These are phyloP conservation scores for Tanacetum coccineum DNA, from an alignment of 129 eudicot genomes.

Conservation along the genomic window DNA sequence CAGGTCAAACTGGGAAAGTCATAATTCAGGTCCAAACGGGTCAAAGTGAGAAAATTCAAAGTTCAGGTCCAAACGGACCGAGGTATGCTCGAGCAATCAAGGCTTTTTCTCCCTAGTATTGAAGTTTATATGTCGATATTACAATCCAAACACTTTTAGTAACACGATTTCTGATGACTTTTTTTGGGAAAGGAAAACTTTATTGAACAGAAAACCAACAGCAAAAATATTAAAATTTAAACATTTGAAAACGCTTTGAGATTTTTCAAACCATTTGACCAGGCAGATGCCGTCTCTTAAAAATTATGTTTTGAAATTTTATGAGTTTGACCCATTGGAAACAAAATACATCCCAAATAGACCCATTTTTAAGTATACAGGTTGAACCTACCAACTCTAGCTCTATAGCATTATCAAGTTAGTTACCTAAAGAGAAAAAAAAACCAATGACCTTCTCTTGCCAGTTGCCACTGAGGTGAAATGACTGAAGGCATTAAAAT, in stretches of 20 bases:
- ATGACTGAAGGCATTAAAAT: conserved; percentile 60
- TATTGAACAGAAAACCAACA: no score
- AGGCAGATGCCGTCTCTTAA: background rate
- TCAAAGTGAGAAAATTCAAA: background rate
- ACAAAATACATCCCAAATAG: background rate
- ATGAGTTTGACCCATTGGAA: background rate
- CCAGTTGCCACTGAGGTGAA: conserved; percentile 99
- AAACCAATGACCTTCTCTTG: conserved; percentile 92
- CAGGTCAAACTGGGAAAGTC: background rate
- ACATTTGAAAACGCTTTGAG: background rate
- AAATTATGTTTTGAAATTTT: no score
- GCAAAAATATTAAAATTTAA: no score
- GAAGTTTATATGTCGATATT: background rate
- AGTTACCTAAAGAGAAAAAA: conserved; percentile 81
- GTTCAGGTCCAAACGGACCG: background rate
- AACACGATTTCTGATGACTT: no score
- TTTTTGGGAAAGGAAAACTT: no score
- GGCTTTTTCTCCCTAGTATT: background rate
- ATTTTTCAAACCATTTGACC: background rate
- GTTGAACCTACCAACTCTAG: background rate
- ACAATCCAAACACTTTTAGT: background rate
- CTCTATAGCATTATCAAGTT: background rate
- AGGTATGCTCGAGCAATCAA: no score
- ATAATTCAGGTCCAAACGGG: background rate
- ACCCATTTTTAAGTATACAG: background rate